Evolutionary conservation across 257 asterid species (phyloP), one percentile per base, ranked within the genome.

Genomic region (Solanum pennellii): DNA sequence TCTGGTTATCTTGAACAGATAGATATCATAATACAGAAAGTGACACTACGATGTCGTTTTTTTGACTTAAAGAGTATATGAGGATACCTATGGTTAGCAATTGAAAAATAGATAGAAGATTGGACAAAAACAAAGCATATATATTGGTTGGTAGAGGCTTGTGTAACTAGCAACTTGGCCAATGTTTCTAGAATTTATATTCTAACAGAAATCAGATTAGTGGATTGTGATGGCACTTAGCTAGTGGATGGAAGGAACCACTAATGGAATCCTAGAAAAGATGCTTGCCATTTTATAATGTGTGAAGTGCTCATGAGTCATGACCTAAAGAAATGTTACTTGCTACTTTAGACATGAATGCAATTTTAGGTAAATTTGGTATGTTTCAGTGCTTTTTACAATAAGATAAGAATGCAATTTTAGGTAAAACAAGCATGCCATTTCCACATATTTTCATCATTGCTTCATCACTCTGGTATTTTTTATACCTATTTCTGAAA

Each of bases 201-300:
- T 49, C 45, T 11, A 47, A 82, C 11, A 49, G 12, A 82, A 82
- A 18, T 18, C 16, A 31, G 69, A 49, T 29, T 66, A 82, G 66
- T 79, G 84, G 84, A 79, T 47, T 45, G 66, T 79, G 68, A 49
- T 49, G 69, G 85, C 87, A 89, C 83, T 90, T 82, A 90, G 88
- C 88, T 84, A 88, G 87, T 90, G 92, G 91, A 59, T 85, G 85
- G 77, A 82, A 10, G 33, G 85, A 89, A 60, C 88, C 66, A 85
- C 80, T 86, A 83, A 88, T 86, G 92, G 93, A 89, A 90, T 90
- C 90, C 87, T 86, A 21, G 42, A 84, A 68, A 69, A 65, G 7
- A 82, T 29, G 85, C 20, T 49, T 82, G 44, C 85, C 20, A 16
- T 47, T 82, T 47, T 49, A 27, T 82, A 49, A 82, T 47, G 49